phyloP scores from a whole-genome alignment of 371 early-diverging fungal genomes.

The Mucor sp. region DNA sequence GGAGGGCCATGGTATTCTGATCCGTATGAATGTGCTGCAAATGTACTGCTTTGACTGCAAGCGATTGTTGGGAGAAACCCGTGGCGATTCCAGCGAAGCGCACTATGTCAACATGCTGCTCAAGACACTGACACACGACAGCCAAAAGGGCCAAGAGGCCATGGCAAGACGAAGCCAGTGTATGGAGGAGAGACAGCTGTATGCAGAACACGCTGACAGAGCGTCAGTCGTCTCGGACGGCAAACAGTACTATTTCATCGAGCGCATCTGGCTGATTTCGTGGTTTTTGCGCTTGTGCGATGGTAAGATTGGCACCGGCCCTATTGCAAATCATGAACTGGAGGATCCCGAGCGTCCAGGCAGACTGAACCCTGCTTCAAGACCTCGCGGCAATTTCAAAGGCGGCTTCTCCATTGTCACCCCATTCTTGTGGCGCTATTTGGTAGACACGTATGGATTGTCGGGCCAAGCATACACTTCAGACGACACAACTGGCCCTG shows the following conservation, averaged over 20 bases:
- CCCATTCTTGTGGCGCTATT: constrained; percentile 44
- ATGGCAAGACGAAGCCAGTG: constrained; percentile 37
- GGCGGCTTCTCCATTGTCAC: constrained; percentile 47
- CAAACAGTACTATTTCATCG: constrained; percentile 39
- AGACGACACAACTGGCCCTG: constrained; percentile 37
- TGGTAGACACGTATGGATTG: constrained; percentile 44
- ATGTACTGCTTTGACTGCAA: constrained; percentile 51
- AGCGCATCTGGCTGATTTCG: constrained; percentile 44
- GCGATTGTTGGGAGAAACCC: constrained; percentile 45
- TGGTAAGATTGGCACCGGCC: constrained; percentile 41
- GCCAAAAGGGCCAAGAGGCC: constrained; percentile 34
- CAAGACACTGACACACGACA: constrained; percentile 37
- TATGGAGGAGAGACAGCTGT: constrained; percentile 37
- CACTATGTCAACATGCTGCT: constrained; percentile 38
- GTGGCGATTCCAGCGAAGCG: constrained; percentile 48
- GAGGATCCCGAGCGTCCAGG: constrained; percentile 30
- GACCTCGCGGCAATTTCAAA: constrained; percentile 40
- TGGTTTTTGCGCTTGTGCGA: constrained; percentile 54
- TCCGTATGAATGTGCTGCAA: constrained; percentile 48
- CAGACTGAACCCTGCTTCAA: constrained; percentile 29
- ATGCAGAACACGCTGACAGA: constrained; percentile 37
- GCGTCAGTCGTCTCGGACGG: constrained; percentile 17
- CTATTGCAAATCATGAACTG: constrained; percentile 36
- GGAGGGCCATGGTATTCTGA: constrained; percentile 44
- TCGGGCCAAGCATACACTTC: constrained; percentile 34